phyloP scores from a whole-genome alignment of 2,329 filamentous ascomycete species.

The Curvularia hawaiiensis region DNA sequence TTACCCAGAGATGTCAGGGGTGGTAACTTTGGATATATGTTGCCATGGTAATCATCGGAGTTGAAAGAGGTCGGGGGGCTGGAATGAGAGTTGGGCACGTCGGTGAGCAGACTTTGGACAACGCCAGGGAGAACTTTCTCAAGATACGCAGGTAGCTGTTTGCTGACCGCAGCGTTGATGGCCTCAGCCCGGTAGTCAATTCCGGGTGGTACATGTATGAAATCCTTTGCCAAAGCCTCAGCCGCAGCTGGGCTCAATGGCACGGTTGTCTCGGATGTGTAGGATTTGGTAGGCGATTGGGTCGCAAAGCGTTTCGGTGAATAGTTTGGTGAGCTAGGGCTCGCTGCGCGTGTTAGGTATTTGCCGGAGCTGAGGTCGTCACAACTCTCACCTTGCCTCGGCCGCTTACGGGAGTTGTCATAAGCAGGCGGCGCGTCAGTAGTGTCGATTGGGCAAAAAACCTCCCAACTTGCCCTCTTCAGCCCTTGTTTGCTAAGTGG shows the following conservation, averaged over 20 bases:
- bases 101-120: not conserved
- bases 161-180: not conserved
- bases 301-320: slow-evolving; percentile 2
- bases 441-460: slow-evolving; percentile 13
- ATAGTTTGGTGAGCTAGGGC: slow-evolving; percentile 1
- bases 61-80: not conserved
- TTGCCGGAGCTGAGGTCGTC: not conserved
- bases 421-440: slow-evolving; percentile 18
- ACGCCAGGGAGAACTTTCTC: not conserved
- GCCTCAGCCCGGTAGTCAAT: not conserved
- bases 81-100: not conserved
- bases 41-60: not conserved
- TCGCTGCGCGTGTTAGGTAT: slow-evolving; percentile 6
- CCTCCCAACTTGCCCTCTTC: slow-evolving; percentile 17
- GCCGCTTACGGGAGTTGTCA: slow-evolving; percentile 11
- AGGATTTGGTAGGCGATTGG: slow-evolving; percentile 8
- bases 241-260: slow-evolving; percentile 11
- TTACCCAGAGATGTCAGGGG: slow-evolving; percentile 6
- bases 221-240: slow-evolving; percentile 7
- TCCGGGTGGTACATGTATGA: not conserved
- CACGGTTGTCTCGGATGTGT: slow-evolving; percentile 15
- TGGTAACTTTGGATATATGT: slow-evolving; percentile 6
- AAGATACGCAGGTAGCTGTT: slow-evolving; percentile 1
- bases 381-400: slow-evolving; percentile 10
- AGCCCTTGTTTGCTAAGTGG: slow-evolving; percentile 11